A percentile compares a stretch with the other conserved stretches of the same genome.
Conservation (phyloP, 768 basidiomycete genomes). For the Panellus pusillus region DNA sequence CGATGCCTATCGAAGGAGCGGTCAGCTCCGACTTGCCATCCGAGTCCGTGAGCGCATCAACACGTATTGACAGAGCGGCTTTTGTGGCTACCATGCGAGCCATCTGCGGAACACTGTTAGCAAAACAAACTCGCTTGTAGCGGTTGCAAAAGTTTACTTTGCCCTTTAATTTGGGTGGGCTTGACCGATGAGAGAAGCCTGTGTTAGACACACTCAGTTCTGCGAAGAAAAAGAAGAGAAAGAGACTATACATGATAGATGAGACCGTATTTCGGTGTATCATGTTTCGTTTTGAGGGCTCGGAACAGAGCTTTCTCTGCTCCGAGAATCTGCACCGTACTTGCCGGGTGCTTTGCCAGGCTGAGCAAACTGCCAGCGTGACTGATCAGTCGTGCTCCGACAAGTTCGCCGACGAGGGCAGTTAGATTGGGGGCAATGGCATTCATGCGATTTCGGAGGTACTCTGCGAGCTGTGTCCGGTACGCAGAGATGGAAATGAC, state of each 20-base stretch:
- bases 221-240: neutral
- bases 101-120: conserved; percentile 58
- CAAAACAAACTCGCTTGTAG: neutral
- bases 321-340: conserved; percentile 96
- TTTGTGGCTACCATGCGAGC: conserved; percentile 99
- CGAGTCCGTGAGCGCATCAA: conserved; percentile 91
- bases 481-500: conserved; percentile 96
- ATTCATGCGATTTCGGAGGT: conserved; percentile 96
- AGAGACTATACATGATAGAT: conserved; percentile 85
- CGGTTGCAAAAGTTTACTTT: conserved; percentile 52
- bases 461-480: conserved; percentile 92
- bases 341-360: conserved; percentile 96
- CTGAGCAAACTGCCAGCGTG: conserved; percentile 96
- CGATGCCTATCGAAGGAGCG: conserved; percentile 87
- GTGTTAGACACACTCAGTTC: conserved; percentile 8
- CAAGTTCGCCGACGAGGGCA: conserved; percentile 87
- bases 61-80: conserved; percentile 94
- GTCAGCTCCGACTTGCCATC: conserved; percentile 84
- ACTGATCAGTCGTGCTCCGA: conserved; percentile 90
- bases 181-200: conserved; percentile 96
- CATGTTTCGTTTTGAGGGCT: conserved; percentile 97
- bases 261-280: conserved; percentile 99
- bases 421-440: conserved; percentile 98
- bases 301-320: conserved; percentile 98
- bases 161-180: conserved; percentile 98